A percentile compares a stretch with the other conserved stretches of the same genome.
Conservation (phyloP, 2,329 filamentous ascomycete genomes). For the Colletotrichum destructivum region DNA sequence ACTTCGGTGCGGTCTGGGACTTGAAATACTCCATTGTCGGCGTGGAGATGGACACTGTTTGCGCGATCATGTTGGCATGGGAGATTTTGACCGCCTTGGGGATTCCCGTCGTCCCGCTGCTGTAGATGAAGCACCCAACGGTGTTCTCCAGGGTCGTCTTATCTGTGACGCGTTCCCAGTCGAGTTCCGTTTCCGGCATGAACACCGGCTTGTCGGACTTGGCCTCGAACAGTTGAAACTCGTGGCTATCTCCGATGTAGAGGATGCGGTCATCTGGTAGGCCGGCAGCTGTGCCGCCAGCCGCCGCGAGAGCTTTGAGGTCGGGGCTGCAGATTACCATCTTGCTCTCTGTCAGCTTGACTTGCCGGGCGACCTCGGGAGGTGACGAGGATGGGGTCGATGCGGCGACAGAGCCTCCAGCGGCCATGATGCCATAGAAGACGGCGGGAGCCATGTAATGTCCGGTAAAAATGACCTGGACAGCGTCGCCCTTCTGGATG, state of each 20-base stretch:
- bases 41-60: slow-evolving; percentile 51
- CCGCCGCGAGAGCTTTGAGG: slow-evolving; percentile 60
- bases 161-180: slow-evolving; percentile 70
- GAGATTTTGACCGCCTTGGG: slow-evolving; percentile 64
- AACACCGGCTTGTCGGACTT: slow-evolving; percentile 49
- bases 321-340: slow-evolving; percentile 64
- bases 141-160: slow-evolving; percentile 57
- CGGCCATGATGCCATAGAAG: slow-evolving; percentile 71
- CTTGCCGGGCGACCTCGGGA: slow-evolving; percentile 64
- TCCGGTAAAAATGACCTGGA: slow-evolving; percentile 70
- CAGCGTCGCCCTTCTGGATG: slow-evolving; percentile 64
- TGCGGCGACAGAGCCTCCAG: slow-evolving; percentile 72
- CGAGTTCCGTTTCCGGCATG: slow-evolving; percentile 56
- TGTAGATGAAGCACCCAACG: slow-evolving; percentile 62
- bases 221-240: slow-evolving; percentile 48
- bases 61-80: slow-evolving; percentile 61
- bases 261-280: slow-evolving; percentile 54
- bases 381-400: slow-evolving; percentile 66
- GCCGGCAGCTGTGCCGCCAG: slow-evolving; percentile 63
- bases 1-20: slow-evolving; percentile 47
- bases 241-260: slow-evolving; percentile 42
- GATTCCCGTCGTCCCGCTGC: slow-evolving; percentile 64
- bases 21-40: slow-evolving; percentile 50
- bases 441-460: slow-evolving; percentile 68
- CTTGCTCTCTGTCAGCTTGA: slow-evolving; percentile 55